Evolutionary conservation across 345 rosid species (phyloP).

Genomic region (Salix viminalis): DNA sequence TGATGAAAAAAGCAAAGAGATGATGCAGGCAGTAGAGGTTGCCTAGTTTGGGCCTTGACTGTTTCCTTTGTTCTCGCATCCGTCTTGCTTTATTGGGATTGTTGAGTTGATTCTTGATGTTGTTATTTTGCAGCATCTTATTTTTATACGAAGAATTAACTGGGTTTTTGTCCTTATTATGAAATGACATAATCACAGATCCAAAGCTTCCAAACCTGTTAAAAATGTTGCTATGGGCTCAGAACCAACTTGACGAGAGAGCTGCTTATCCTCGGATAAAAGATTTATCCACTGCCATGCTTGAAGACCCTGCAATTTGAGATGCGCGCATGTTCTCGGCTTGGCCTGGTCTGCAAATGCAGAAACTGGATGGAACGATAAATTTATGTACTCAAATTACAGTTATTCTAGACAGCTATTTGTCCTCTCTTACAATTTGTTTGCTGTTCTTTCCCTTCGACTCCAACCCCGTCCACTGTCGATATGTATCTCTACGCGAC

Average conservation of each 20-base stretch:
- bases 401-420: slow-evolving; percentile 18
- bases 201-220: slow-evolving; percentile 92
- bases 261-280: slow-evolving; percentile 89
- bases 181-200: slow-evolving; percentile 37
- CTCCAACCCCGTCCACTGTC: slow-evolving; percentile 12
- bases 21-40: not conserved
- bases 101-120: not conserved
- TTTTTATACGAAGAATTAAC: not conserved
- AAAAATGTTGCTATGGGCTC: slow-evolving; percentile 92
- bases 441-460: slow-evolving; percentile 20
- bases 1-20: not conserved
- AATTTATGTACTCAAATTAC: slow-evolving; percentile 4
- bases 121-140: not conserved
- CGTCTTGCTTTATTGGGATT: not conserved
- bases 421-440: slow-evolving; percentile 14
- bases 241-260: slow-evolving; percentile 82
- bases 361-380: slow-evolving; percentile 10
- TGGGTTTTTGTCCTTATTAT: not conserved
- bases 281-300: slow-evolving; percentile 61
- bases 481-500: not conserved
- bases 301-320: slow-evolving; percentile 69
- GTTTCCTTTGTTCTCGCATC: not conserved
- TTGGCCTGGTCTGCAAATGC: not conserved
- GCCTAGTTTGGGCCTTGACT: not conserved
- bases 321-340: slow-evolving; percentile 1